Base-by-base conservation (phyloP, 495 filamentous ascomycete genomes). In the Penicillium egyptiacum region DNA sequence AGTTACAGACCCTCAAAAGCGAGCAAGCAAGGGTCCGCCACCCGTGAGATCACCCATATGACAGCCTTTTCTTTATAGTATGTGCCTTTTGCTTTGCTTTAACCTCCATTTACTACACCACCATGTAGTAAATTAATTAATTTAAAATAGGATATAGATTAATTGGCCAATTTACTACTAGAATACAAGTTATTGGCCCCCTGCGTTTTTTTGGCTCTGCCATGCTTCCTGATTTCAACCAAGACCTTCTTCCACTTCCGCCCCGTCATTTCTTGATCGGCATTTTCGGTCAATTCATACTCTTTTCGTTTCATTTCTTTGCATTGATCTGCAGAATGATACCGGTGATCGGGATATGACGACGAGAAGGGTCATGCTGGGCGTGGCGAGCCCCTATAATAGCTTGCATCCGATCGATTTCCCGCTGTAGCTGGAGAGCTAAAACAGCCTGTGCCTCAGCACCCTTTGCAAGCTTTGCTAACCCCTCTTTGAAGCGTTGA, bases 161-260 rank as follows among this genome's bases (percentile, higher is more conserved):
- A 2, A 25, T 25, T 25, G 5, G 5, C 25, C 25, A 25, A n/a
- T n/a, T 25, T 25, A 25, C 25, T 25, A 25, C 25, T 25, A 25
- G 25, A 25, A 25, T 25, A 25, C 25, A 25, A 25, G 25, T 2
- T 5, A 25, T 25, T 25, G 5, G 5, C 5, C 5, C 25, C 25
- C 25, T n/a, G 5, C 25, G 42, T n/a, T 23, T 44, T 44, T n/a
- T 6, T 17, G n/a, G 43, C 22, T 2, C 16, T 28, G 5, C 22
- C 23, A 28, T 14, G 14, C 22, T 46, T 46, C 43, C 43, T n/a
- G n/a, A 28, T 46, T 0, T 46, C 22, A 14, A 25, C 10, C 42
- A 45, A 25, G 3, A 45, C 42, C 42, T 45, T 45, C 19, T 45
- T 45, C 42, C 42, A 45, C 10, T 45, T 45, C 42, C 42, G 42